Percentiles rank a stretch among this genome's conserved stretches.
Evolutionary conservation across 805 yeast genomes (phyloP).

Genomic region (Clavispora asparagi): DNA sequence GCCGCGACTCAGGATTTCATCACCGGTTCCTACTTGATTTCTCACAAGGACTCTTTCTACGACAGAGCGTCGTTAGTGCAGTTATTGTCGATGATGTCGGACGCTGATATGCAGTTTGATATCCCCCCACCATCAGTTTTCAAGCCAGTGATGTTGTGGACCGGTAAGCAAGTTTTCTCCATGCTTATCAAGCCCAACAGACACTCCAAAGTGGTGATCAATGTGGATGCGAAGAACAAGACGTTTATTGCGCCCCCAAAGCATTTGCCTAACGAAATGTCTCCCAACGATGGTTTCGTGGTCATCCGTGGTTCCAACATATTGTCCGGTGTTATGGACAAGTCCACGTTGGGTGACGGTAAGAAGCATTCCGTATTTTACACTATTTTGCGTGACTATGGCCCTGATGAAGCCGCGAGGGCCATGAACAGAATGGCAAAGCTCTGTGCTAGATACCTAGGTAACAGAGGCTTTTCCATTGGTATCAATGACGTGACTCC

Average conservation of each 20-base stretch:
- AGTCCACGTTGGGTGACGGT: slow-evolving; percentile 94
- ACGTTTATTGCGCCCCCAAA: slow-evolving; percentile 73
- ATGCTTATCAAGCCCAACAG: slow-evolving; percentile 79
- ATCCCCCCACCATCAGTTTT: slow-evolving; percentile 91
- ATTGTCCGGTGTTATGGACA: slow-evolving; percentile 94
- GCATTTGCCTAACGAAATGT: slow-evolving; percentile 78
- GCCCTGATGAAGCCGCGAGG: slow-evolving; percentile 90
- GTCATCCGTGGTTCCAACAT: slow-evolving; percentile 85
- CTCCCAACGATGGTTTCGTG: slow-evolving; percentile 94
- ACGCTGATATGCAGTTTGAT: slow-evolving; percentile 82
- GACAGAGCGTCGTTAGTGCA: slow-evolving; percentile 83
- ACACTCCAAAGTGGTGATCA: slow-evolving; percentile 73
- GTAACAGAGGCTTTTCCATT: slow-evolving; percentile 93
- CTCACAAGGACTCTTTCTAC: slow-evolving; percentile 89
- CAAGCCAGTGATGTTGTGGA: slow-evolving; percentile 90
- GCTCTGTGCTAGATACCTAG: slow-evolving; percentile 89
- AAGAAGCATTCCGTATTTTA: slow-evolving; percentile 95
- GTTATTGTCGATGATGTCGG: slow-evolving; percentile 91
- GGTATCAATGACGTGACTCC: slow-evolving; percentile 98
- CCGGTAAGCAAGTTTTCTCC: slow-evolving; percentile 94
- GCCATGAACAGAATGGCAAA: slow-evolving; percentile 99
- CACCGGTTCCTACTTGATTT: slow-evolving; percentile 89
- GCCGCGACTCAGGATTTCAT: slow-evolving; percentile 99
- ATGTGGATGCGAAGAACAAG: slow-evolving; percentile 91
- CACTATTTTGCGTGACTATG: slow-evolving; percentile 90